phyloP scores from a whole-genome alignment of 441 rosid genomes.

The Corymbia calophylla region DNA sequence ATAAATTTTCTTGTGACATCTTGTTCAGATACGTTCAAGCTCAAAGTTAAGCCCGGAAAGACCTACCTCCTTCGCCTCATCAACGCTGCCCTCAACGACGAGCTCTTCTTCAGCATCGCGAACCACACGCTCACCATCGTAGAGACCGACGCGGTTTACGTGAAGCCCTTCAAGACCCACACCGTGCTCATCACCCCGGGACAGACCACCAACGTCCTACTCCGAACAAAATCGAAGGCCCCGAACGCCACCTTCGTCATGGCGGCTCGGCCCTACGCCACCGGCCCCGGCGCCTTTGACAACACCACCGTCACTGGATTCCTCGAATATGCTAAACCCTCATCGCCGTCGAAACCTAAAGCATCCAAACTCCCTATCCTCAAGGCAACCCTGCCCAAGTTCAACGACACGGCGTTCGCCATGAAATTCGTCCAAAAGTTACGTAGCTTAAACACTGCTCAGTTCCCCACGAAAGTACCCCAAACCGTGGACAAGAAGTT shows the following conservation, averaged over 20 bases:
- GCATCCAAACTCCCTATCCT: conserved; percentile 17
- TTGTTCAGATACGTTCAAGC: conserved; percentile 28
- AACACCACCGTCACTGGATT: conserved; percentile 25
- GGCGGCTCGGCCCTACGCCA: conserved; percentile 28
- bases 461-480: not conserved
- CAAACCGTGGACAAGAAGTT: not conserved
- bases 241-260: conserved; percentile 10
- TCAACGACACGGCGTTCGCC: conserved; percentile 3
- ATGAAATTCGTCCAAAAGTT: not conserved
- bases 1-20: not conserved
- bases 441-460: not conserved
- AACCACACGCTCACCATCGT: conserved; percentile 30
- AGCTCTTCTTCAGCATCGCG: conserved; percentile 31
- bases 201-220: conserved; percentile 31
- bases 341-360: not conserved
- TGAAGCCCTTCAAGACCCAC: conserved; percentile 25
- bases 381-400: conserved; percentile 18
- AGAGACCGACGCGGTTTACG: conserved; percentile 26
- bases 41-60: conserved; percentile 29
- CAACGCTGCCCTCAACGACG: conserved; percentile 37
- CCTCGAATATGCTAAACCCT: conserved; percentile 13
- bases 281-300: conserved; percentile 27
- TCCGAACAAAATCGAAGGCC: conserved; percentile 11
- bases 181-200: conserved; percentile 23
- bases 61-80: conserved; percentile 27